phyloP scores from a whole-genome alignment of 2,329 filamentous ascomycete genomes.

The Hypomyces perniciosus region DNA sequence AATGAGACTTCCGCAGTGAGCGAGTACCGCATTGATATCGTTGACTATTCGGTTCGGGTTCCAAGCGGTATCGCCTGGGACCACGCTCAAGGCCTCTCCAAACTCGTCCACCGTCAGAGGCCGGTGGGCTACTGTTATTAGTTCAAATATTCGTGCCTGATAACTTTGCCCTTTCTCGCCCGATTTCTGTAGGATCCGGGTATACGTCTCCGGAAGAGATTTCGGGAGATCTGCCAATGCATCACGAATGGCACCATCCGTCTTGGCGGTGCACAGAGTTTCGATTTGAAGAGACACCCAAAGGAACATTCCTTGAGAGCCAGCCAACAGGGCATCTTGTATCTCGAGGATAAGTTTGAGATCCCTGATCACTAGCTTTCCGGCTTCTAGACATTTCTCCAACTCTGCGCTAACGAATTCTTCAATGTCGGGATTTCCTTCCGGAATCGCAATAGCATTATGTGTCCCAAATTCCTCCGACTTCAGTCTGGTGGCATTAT shows the following conservation, averaged over 20 bases:
- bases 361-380: constrained; percentile 14
- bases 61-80: constrained; percentile 25
- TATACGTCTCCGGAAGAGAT: constrained; percentile 26
- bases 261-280: constrained; percentile 27
- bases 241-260: constrained; percentile 30
- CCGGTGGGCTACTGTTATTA: constrained; percentile 24
- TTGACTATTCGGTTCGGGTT: constrained; percentile 16
- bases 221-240: constrained; percentile 26
- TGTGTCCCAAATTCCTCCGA: background rate
- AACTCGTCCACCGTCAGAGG: constrained; percentile 30
- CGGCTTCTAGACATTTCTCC: background rate
- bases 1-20: constrained; percentile 29
- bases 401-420: constrained; percentile 18
- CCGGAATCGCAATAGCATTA: constrained; percentile 3
- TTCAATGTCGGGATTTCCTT: constrained; percentile 21
- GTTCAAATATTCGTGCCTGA: constrained; percentile 24
- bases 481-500: background rate
- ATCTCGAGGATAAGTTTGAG: constrained; percentile 12
- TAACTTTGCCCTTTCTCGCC: constrained; percentile 9
- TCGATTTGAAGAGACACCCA: constrained; percentile 32
- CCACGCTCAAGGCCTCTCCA: constrained; percentile 33
- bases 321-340: constrained; percentile 16
- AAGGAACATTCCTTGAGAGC: constrained; percentile 34
- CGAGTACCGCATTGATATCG: constrained; percentile 20
- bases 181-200: constrained; percentile 24